Percentiles rank a stretch among this genome's conserved stretches.
These are phyloP conservation scores for Dendrobium catenatum DNA, from an alignment of 106 monocot genomes.

Conservation along the genomic window DNA sequence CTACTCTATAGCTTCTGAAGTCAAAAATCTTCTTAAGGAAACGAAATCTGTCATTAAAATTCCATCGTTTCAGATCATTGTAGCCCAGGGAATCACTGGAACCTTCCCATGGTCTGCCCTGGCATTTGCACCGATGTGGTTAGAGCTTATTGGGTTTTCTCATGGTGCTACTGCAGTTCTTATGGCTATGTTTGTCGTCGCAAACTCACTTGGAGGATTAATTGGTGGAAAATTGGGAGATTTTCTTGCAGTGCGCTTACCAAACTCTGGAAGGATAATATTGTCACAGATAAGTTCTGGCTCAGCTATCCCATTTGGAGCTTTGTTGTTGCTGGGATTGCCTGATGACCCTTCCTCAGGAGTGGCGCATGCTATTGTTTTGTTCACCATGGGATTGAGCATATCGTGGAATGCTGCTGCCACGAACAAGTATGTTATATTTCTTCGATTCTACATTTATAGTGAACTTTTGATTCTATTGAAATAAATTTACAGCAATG, in stretches of 20 bases:
- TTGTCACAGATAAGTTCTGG: constrained; percentile 86
- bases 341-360: constrained; percentile 57
- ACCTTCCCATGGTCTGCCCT: constrained; percentile 94
- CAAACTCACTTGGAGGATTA: constrained; percentile 56
- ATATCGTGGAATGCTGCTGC: constrained; percentile 91
- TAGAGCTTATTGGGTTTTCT: constrained; percentile 89
- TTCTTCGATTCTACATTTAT: not conserved
- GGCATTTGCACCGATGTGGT: constrained; percentile 82
- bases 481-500: not conserved
- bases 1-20: constrained; percentile 33
- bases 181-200: constrained; percentile 49
- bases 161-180: constrained; percentile 54
- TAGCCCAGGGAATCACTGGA: constrained; percentile 87
- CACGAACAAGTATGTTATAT: constrained; percentile 73
- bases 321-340: constrained; percentile 58
- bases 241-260: constrained; percentile 42
- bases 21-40: constrained; percentile 49
- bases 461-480: not conserved
- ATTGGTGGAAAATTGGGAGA: constrained; percentile 91
- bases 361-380: constrained; percentile 38
- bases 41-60: constrained; percentile 62
- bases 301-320: constrained; percentile 73
- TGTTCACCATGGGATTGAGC: constrained; percentile 81
- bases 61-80: constrained; percentile 83
- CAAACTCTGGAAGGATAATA: constrained; percentile 81